Conservation (phyloP, 2,329 filamentous ascomycete genomes). For the Fusarium buxicola region DNA sequence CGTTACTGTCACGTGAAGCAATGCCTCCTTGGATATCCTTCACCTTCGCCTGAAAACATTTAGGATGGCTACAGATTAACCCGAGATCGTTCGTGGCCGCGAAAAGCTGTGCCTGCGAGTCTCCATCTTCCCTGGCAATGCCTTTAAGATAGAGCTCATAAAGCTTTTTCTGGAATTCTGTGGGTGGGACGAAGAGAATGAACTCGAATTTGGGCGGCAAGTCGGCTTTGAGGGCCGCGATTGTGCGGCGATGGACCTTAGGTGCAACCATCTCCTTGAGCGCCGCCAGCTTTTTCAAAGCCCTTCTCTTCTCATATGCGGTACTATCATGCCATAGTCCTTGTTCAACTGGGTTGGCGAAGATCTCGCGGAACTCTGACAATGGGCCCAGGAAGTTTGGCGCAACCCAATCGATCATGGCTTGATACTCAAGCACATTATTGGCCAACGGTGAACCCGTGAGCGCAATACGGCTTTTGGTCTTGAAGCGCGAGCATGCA, state of each 20-base stretch:
- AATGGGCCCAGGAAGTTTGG: conserved; percentile 79
- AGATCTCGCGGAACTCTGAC: conserved; percentile 76
- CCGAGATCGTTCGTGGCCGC: conserved; percentile 54
- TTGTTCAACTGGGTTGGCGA: conserved; percentile 76
- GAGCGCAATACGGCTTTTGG: conserved; percentile 80
- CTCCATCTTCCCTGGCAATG: conserved; percentile 9
- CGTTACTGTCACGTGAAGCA: background rate
- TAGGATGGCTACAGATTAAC: conserved; percentile 65
- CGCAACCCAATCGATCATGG: conserved; percentile 90
- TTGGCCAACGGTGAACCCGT: conserved; percentile 91
- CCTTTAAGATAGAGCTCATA: conserved; percentile 65
- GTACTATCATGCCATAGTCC: conserved; percentile 77
- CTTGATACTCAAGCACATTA: conserved; percentile 83
- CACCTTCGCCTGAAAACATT: conserved; percentile 56
- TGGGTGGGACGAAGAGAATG: conserved; percentile 79
- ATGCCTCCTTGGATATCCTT: conserved; percentile 22
- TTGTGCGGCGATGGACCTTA: conserved; percentile 82
- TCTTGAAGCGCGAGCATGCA: conserved; percentile 69
- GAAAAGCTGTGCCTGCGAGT: conserved; percentile 48
- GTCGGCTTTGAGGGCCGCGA: conserved; percentile 70
- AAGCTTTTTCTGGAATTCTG: conserved; percentile 69
- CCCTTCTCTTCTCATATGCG: conserved; percentile 64
- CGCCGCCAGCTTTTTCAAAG: conserved; percentile 74
- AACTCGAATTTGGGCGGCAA: conserved; percentile 85
- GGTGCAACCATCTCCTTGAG: conserved; percentile 79